Conservation (phyloP, 2,329 filamentous ascomycete genomes). For the Pochonia chlamydosporia region DNA sequence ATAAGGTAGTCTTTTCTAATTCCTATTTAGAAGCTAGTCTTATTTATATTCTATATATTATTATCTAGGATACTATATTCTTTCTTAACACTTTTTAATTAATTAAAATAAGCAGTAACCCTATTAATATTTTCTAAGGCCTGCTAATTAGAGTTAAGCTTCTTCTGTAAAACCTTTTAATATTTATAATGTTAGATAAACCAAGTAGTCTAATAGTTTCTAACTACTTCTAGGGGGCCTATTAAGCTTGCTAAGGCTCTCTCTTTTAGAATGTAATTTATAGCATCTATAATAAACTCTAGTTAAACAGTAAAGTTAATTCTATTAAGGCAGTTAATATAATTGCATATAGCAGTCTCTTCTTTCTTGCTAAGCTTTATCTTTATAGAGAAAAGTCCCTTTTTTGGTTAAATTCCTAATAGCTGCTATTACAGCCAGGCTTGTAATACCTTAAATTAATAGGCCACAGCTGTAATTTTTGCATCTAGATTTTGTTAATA, state of each 20-base stretch:
- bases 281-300: slow-evolving; percentile 7
- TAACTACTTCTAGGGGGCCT: not conserved
- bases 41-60: slow-evolving; percentile 11
- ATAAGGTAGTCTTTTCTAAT: slow-evolving; percentile 5
- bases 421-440: not conserved
- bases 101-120: slow-evolving; percentile 2
- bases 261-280: slow-evolving; percentile 8
- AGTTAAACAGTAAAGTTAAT: slow-evolving; percentile 4
- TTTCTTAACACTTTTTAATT: slow-evolving; percentile 1
- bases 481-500: not conserved
- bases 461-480: not conserved
- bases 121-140: not conserved
- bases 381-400: not conserved
- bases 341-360: slow-evolving; percentile 5
- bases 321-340: slow-evolving; percentile 4
- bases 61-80: slow-evolving; percentile 4
- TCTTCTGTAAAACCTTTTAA: slow-evolving; percentile 3
- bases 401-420: not conserved
- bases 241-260: not conserved
- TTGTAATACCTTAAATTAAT: not conserved
- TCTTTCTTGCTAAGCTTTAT: slow-evolving; percentile 2
- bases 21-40: slow-evolving; percentile 10
- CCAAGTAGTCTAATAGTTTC: slow-evolving; percentile 4
- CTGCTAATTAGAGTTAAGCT: slow-evolving; percentile 3
- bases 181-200: slow-evolving; percentile 8